phyloP scores from a whole-genome alignment of 257 asterid genomes.

The Penstemon barbatus region DNA sequence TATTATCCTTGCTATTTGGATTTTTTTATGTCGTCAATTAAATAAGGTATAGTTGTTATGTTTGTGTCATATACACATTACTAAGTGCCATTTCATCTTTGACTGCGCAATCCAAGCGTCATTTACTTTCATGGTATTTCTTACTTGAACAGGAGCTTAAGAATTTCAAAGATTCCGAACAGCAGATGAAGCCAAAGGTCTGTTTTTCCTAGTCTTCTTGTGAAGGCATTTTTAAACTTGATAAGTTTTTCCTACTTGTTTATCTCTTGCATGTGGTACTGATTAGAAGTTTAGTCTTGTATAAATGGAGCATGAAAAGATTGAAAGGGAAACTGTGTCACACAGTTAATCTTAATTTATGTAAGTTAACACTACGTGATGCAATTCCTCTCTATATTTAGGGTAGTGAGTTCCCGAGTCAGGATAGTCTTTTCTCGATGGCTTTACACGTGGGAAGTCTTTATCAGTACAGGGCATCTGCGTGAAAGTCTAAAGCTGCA shows the following conservation, averaged over 20 bases:
- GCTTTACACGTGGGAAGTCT: neutral
- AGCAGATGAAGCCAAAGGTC: slow-evolving; percentile 88
- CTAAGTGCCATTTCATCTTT: slow-evolving; percentile 19
- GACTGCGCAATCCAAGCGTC: slow-evolving; percentile 16
- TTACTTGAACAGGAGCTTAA: slow-evolving; percentile 71
- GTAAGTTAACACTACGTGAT: neutral
- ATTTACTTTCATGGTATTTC: slow-evolving; percentile 22
- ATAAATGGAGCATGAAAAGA: slow-evolving; percentile 17
- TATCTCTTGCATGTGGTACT: neutral
- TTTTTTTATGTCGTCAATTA: slow-evolving; percentile 23
- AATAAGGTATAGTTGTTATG: slow-evolving; percentile 14
- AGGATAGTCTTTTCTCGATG: slow-evolving; percentile 6
- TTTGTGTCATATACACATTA: slow-evolving; percentile 1
- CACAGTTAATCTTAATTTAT: neutral
- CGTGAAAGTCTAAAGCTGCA: neutral
- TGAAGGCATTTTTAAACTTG: slow-evolving; percentile 10
- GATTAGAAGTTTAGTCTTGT: neutral
- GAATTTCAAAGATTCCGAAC: slow-evolving; percentile 79
- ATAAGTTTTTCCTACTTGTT: neutral
- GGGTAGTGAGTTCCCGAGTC: neutral
- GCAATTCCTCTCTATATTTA: slow-evolving; percentile 8
- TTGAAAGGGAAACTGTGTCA: neutral
- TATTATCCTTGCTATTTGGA: slow-evolving; percentile 23
- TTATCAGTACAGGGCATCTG: slow-evolving; percentile 14
- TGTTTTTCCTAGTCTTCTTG: slow-evolving; percentile 25